Conservation (phyloP, 1,284 basidiomycete genomes). For the Exsudoporus floridanus region DNA sequence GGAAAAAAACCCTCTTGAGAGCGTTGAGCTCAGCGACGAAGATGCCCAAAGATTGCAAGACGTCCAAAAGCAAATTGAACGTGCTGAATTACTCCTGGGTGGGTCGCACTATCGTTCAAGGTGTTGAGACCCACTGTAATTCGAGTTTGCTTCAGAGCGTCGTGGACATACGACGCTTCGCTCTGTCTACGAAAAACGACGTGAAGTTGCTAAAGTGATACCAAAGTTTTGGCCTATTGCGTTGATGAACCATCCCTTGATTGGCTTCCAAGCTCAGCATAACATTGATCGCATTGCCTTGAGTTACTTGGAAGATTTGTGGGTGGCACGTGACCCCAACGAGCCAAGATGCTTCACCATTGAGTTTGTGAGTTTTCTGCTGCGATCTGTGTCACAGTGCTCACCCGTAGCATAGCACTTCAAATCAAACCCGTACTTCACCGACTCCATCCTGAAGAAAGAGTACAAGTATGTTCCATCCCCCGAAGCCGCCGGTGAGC, state of each 20-base stretch:
- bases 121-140: slow-evolving; percentile 3
- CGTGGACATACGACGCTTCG: slow-evolving; percentile 54
- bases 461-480: slow-evolving; percentile 71
- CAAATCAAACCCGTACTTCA: slow-evolving; percentile 81
- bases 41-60: slow-evolving; percentile 63
- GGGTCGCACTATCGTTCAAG: slow-evolving; percentile 30
- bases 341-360: slow-evolving; percentile 74
- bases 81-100: slow-evolving; percentile 72
- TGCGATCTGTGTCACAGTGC: neutral
- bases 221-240: slow-evolving; percentile 78
- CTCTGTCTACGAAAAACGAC: slow-evolving; percentile 68
- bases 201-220: slow-evolving; percentile 61
- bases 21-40: slow-evolving; percentile 66
- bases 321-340: slow-evolving; percentile 63
- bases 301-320: slow-evolving; percentile 77
- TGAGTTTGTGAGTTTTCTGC: slow-evolving; percentile 65
- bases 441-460: slow-evolving; percentile 71
- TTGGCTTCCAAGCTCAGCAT: slow-evolving; percentile 65
- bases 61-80: slow-evolving; percentile 63
- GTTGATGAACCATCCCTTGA: slow-evolving; percentile 63
- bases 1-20: slow-evolving; percentile 63
- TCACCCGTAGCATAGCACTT: slow-evolving; percentile 54
- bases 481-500: slow-evolving; percentile 51
- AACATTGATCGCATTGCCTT: slow-evolving; percentile 69
- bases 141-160: slow-evolving; percentile 50